Conservation (phyloP, 306 rosid genomes). For the Lagenaria siceraria region DNA sequence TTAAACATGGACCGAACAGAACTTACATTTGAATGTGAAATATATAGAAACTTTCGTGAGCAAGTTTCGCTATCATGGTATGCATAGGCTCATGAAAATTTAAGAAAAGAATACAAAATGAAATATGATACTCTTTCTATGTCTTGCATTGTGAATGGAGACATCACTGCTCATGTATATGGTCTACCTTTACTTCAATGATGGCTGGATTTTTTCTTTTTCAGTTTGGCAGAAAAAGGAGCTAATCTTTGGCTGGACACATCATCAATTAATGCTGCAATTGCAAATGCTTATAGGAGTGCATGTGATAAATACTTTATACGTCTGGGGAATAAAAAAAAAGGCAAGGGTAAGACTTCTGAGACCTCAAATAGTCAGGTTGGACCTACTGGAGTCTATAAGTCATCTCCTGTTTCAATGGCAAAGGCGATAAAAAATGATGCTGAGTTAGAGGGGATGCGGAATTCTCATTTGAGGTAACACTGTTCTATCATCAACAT, state of each 20-base stretch:
- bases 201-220: conserved; percentile 13
- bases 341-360: conserved; percentile 21
- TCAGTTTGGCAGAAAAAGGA: conserved; percentile 67
- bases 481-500: conserved; percentile 2
- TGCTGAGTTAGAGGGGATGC: conserved; percentile 82
- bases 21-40: conserved; percentile 1
- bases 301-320: conserved; percentile 47
- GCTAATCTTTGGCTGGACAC: conserved; percentile 74
- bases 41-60: background rate
- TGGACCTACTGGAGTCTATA: conserved; percentile 34
- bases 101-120: background rate
- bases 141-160: background rate
- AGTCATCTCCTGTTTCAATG: conserved; percentile 53
- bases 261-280: conserved; percentile 81
- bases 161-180: background rate
- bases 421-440: conserved; percentile 85
- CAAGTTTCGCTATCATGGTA: background rate
- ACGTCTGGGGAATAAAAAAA: conserved; percentile 30
- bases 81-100: background rate
- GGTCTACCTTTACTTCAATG: background rate
- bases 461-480: conserved; percentile 68
- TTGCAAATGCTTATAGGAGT: conserved; percentile 56
- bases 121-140: background rate
- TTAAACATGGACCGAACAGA: background rate
- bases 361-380: conserved; percentile 31